Base-by-base conservation (phyloP, 257 asterid genomes). In the Solanum raphanifolium region DNA sequence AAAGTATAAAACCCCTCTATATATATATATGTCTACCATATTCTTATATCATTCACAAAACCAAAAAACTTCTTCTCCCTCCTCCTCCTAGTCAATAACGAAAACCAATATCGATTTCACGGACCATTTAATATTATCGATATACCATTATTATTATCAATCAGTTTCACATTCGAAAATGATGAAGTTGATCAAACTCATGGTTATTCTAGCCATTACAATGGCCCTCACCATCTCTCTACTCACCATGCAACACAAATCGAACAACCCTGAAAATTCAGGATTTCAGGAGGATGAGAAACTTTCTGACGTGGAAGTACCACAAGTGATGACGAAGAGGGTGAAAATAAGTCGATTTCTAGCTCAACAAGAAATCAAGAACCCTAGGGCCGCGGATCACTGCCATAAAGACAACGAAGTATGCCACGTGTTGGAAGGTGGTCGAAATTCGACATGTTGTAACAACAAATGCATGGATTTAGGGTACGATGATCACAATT, bases 391-490 rank as follows among this genome's bases (percentile, higher is more conserved):
- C 1, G 95, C 95, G 1, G 95, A 92, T 35, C 97, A 92, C 5
- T 94, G 98, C 89, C 34, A 81, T 38, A 92, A 90, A 39, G 96
- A 95, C 65, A 66, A 90, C 25, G 93, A 91, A 43, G 29, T 89
- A 6, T 95, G 98, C 79, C 31, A 84, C 62, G 48, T 71, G 1
- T 6, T 86, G 21, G 92, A 87, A 81, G 94, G 93, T 2, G 93
- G 94, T 2, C 86, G 88, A n/a, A 92, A 93, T 83, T 75, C 95
- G 23, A 95, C 96, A 6, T 94, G 98, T 34, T 94, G 97, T 84
- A 94, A 92, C 66, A 94, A 94, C 74, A 92, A 94, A 90, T 95
- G 98, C 89, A 36, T 92, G 43, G 94, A 95, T 29, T 88, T 95
- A 91, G 84, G 34, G 15, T 73, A 89, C 58, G 96, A 94, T 10